phyloP scores from a whole-genome alignment of 164 flowering plant genomes.

The Vitis amurensis region DNA sequence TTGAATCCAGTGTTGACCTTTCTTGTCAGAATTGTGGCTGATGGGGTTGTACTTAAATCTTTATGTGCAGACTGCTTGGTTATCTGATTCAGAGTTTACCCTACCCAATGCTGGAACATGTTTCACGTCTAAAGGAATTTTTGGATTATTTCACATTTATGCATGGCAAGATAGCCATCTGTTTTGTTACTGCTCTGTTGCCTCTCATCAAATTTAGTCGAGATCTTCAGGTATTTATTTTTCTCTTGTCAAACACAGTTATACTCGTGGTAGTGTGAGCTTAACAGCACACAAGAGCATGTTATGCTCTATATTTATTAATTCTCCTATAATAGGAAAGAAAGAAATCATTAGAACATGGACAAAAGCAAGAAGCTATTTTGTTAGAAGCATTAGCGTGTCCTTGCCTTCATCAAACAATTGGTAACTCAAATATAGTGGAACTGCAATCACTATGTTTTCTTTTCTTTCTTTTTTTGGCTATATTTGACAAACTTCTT shows the following conservation, averaged over 20 bases:
- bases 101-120: conserved; percentile 64
- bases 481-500: background rate
- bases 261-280: background rate
- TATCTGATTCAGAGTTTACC: conserved; percentile 55
- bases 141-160: conserved; percentile 83
- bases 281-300: background rate
- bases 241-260: background rate
- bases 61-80: conserved; percentile 57
- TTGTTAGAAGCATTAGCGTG: background rate
- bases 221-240: conserved; percentile 61
- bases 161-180: conserved; percentile 49
- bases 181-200: conserved; percentile 53
- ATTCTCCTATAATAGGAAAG: background rate
- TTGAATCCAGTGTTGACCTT: background rate
- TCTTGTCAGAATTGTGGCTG: background rate
- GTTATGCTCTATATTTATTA: background rate
- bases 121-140: conserved; percentile 73
- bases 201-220: conserved; percentile 71
- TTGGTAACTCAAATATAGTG: too few species aligned
- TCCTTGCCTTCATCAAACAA: too few species aligned
- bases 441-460: background rate
- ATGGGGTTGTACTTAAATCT: background rate
- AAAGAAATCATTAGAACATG: background rate
- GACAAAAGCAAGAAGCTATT: background rate
- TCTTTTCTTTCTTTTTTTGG: background rate